Evolutionary conservation across 192 early-diverging fungal genomes (phyloP).

Genomic region (Glomus cerebriforme): DNA sequence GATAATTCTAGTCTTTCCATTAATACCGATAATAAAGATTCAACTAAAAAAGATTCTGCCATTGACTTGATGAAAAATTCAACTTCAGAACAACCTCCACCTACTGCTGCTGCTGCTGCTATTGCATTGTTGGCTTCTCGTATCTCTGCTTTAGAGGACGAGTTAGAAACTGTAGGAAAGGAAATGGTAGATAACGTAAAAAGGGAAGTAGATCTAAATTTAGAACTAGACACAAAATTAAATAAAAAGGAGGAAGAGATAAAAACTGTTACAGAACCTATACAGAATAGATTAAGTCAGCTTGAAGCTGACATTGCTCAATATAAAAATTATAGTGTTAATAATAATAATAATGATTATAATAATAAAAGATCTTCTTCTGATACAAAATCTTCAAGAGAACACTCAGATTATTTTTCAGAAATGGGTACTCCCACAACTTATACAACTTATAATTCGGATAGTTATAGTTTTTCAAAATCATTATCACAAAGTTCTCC

Average conservation of each 20-base stretch:
- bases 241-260: slow-evolving; percentile 11
- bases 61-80: not conserved
- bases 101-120: not conserved
- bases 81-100: not conserved
- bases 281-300: not conserved
- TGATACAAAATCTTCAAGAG: not conserved
- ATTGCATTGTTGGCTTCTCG: slow-evolving; percentile 5
- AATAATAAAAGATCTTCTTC: not conserved
- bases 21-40: not conserved
- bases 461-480: not conserved
- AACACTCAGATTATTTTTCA: slow-evolving; percentile 4
- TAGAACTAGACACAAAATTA: not conserved
- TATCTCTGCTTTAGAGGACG: slow-evolving; percentile 25
- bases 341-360: not conserved
- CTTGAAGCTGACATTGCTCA: not conserved
- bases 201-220: not conserved
- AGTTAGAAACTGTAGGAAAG: slow-evolving; percentile 17
- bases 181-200: slow-evolving; percentile 1
- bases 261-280: not conserved
- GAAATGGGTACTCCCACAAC: not conserved
- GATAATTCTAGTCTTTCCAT: not conserved
- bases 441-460: not conserved
- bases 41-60: not conserved
- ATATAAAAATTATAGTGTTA: not conserved
- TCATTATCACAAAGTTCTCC: too few relatives aligned